Base-by-base conservation (phyloP, 2,329 filamentous ascomycete genomes). In the Penicillium janthinellum region DNA sequence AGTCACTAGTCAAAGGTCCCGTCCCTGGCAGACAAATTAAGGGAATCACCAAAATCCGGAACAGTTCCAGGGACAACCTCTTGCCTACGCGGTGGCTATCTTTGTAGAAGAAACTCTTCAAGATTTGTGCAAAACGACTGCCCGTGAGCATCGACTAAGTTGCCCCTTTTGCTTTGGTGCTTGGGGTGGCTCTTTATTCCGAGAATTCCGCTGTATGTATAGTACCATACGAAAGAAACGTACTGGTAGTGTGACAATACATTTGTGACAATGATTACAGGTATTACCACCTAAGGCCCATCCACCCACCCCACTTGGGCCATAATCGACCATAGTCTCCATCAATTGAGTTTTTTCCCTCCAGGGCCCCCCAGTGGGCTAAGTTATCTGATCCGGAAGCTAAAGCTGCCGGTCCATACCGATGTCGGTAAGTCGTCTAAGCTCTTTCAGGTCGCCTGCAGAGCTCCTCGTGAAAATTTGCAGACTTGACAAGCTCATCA, bases 351-450 rank as follows among this genome's bases (percentile, higher is more conserved):
- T 58, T 25, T 37, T 58, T 42, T 20, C 49, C 31, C 60, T 47
- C 52, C 49, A 61, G 15, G 25, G 41, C 48, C 28, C 28, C 17
- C 38, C 38, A 42, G 60, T 62, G 51, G 60, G 38, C 38, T 60
- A n/a, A 38, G 56, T 60, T 57, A 58, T 58, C 56, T 58, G 56
- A 48, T 58, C 60, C 31, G 53, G 58, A 56, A 42, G 25, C 39
- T 35, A 47, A 57, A 57, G 17, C 25, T 38, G 17, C 49, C 50
- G 49, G 42, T 45, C 41, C 39, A 55, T 54, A 63, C 55, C 62
- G 62, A 64, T 61, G 58, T 64, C 62, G 62, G 60, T 41, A 61
- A 54, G 59, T 55, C 11, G 7, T 37, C 49, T 51, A 61, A 42
- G 35, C 38, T 28, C 11, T 49, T 63, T 57, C 57, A 37, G 57